A percentile compares a stretch with the other conserved stretches of the same genome.
Conservation (phyloP, 2,329 filamentous ascomycete species). For the Ophiostoma tasmaniense region DNA sequence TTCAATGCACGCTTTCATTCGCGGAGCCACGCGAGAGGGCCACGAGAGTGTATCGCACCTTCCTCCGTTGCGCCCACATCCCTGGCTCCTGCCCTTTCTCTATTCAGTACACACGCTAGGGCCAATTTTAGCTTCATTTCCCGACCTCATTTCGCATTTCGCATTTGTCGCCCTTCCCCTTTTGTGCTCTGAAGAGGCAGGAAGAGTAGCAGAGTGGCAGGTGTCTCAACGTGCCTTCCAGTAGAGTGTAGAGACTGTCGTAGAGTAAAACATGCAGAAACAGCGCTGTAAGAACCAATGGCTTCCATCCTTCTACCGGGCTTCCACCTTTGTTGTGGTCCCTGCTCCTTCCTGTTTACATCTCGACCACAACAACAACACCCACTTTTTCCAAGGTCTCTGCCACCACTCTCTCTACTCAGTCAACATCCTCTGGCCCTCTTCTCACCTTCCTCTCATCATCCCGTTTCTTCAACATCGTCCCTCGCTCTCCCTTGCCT, state of each 20-base stretch:
- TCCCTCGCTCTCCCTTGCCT: neutral
- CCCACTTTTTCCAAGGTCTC: neutral
- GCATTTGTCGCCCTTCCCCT: constrained; percentile 11
- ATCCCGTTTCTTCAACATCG: neutral
- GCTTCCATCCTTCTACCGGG: neutral
- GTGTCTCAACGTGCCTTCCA: neutral
- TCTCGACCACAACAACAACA: constrained; percentile 11
- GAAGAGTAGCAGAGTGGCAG: neutral
- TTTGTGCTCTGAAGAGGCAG: too few species aligned
- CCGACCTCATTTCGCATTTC: constrained; percentile 4
- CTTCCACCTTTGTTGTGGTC: constrained; percentile 12
- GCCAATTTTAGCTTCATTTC: constrained; percentile 8
- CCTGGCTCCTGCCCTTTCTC: neutral
- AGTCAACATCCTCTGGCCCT: neutral
- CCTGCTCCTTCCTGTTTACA: constrained; percentile 15
- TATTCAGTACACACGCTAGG: neutral
- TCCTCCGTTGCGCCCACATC: neutral
- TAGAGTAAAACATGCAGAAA: neutral
- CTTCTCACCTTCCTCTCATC: neutral
- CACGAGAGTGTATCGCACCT: neutral
- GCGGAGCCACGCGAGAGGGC: neutral
- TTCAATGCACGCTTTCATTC: neutral
- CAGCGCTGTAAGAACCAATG: neutral
- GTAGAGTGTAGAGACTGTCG: neutral
- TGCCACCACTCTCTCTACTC: neutral